These are phyloP conservation scores for Tylopilus plumbeoviolaceoides DNA, from an alignment of 768 basidiomycete genomes.

Conservation along the genomic window DNA sequence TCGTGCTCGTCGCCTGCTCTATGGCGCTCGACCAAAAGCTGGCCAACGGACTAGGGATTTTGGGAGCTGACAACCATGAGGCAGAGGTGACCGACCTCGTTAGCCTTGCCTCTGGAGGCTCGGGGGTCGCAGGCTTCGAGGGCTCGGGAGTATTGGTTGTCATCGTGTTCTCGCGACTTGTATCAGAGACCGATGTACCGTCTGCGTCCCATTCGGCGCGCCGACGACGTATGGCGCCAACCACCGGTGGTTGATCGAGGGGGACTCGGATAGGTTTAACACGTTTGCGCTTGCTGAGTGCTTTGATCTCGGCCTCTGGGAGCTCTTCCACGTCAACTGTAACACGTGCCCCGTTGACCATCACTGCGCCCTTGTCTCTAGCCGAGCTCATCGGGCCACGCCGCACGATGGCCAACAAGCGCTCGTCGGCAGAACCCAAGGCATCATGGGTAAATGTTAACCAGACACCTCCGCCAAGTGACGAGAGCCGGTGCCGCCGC, in stretches of 20 bases:
- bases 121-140: conserved; percentile 18
- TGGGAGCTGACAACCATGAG: conserved; percentile 57
- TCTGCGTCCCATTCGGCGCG: conserved; percentile 71
- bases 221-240: conserved; percentile 63
- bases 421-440: conserved; percentile 71
- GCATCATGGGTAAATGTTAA: conserved; percentile 86
- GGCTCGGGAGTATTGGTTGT: conserved; percentile 15
- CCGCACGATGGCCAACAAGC: conserved; percentile 69
- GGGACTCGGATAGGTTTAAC: conserved; percentile 83
- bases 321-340: conserved; percentile 88
- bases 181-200: conserved; percentile 24
- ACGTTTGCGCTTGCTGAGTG: conserved; percentile 77
- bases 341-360: conserved; percentile 85
- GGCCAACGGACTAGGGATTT: conserved; percentile 63
- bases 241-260: conserved; percentile 87
- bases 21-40: conserved; percentile 73
- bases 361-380: conserved; percentile 78
- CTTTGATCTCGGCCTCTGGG: conserved; percentile 80
- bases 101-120: conserved; percentile 15
- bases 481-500: conserved; percentile 80
- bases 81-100: conserved; percentile 19
- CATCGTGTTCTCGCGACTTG: conserved; percentile 16
- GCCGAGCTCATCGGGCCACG: conserved; percentile 55
- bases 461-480: conserved; percentile 92
- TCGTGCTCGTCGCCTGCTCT: conserved; percentile 68